Evolutionary conservation across 139 green algal species (phyloP).

Genomic region (Micromonas pusilla): DNA sequence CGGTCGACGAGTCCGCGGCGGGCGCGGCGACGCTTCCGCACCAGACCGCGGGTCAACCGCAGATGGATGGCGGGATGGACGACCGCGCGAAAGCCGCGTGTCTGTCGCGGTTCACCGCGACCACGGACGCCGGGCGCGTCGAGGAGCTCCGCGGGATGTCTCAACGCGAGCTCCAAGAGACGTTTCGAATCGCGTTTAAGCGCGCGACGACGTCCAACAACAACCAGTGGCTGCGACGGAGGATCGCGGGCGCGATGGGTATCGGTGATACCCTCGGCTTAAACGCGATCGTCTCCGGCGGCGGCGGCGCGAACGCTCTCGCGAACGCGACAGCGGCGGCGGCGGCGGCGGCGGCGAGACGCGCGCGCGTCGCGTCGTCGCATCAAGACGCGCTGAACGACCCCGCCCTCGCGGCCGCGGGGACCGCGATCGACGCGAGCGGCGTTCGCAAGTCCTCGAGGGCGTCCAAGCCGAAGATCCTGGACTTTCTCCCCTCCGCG

Average conservation of each 20-base stretch:
- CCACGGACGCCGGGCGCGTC: neutral
- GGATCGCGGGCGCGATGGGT: slow-evolving; percentile 1
- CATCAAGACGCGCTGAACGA: too few relatives aligned
- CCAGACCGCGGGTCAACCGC: too few relatives aligned
- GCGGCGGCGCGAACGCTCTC: neutral
- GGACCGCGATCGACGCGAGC: neutral
- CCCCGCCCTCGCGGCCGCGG: too few relatives aligned
- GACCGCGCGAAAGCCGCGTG: neutral
- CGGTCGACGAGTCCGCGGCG: too few relatives aligned
- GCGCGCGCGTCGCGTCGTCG: too few relatives aligned
- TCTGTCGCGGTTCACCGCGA: neutral
- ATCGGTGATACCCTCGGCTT: too few relatives aligned
- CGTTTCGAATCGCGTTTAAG: neutral
- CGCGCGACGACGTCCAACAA: slow-evolving; percentile 7
- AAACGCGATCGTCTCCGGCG: neutral
- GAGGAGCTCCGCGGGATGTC: neutral
- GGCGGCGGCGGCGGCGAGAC: too few relatives aligned
- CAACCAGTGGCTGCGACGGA: slow-evolving; percentile 10
- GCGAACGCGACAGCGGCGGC: neutral
- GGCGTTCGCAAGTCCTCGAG: neutral
- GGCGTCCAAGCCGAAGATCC: neutral
- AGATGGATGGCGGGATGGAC: neutral
- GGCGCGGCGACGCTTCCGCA: too few relatives aligned
- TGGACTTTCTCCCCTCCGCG: neutral
- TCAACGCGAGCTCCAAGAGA: slow-evolving; percentile 11